phyloP scores from a whole-genome alignment of 768 basidiomycete genomes.

The Trametes elegans region DNA sequence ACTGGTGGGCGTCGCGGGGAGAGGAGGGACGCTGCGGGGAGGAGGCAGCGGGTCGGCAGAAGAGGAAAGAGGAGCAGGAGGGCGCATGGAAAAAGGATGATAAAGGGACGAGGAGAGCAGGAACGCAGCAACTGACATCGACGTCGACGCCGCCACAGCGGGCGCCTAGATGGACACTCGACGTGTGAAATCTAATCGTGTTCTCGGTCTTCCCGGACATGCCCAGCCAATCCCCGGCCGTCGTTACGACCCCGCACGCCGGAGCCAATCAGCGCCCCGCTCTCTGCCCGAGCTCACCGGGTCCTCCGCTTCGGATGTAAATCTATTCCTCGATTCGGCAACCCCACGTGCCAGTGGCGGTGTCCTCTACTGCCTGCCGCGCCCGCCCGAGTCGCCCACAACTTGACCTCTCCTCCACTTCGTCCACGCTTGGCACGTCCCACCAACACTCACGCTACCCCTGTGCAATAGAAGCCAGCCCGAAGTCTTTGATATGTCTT shows the following conservation, averaged over 20 bases:
- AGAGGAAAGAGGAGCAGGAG: slow-evolving; percentile 8
- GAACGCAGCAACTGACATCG: neutral
- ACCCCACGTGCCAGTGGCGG: neutral
- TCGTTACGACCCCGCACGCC: neutral
- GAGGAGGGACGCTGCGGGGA: neutral
- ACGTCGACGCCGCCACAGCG: neutral
- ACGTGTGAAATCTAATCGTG: neutral
- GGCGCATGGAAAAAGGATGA: slow-evolving; percentile 17
- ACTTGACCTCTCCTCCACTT: neutral
- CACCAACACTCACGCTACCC: neutral
- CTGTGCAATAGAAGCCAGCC: no score
- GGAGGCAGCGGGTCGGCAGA: slow-evolving; percentile 1
- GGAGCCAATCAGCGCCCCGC: slow-evolving; percentile 1
- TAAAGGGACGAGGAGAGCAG: slow-evolving; percentile 9
- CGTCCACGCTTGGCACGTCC: no score
- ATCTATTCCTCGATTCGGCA: neutral
- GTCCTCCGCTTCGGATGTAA: neutral
- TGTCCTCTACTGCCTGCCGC: neutral
- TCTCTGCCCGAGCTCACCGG: slow-evolving; percentile 10
- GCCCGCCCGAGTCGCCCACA: no score
- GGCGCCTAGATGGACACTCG: neutral
- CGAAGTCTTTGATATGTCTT: no score
- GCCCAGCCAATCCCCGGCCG: slow-evolving; percentile 3
- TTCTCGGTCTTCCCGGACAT: slow-evolving; percentile 9
- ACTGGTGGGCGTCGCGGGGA: neutral